Base-by-base conservation (phyloP, 495 filamentous ascomycete genomes). In the Aspergillus ellipticus region DNA sequence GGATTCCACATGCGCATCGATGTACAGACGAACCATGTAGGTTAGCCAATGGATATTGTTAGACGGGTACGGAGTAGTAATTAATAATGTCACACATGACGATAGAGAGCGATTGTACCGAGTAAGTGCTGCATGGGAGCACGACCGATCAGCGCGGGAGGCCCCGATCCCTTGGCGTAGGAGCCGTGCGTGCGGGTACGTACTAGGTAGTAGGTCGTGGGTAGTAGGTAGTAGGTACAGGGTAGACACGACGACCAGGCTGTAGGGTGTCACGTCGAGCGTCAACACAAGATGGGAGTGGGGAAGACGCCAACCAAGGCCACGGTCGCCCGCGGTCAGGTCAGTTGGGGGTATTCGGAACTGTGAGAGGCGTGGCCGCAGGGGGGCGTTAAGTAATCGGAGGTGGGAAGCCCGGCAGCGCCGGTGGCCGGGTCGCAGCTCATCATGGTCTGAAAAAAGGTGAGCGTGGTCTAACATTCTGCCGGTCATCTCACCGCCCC, bases 11-110 rank as follows among this genome's bases (percentile, higher is more conserved):
- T n/a, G 35, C 35, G 21, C 11, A 39, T 20, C 33, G 26, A 51
- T 58, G 51, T 46, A 54, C 33, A 51, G 46, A 39, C n/a, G 43
- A 17, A 13, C 29, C 49, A 19, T 56, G 28, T 39, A 37, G 26
- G 29, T 22, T 47, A 29, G 15, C 22, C 39, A 47, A 19, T 54
- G 50, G 19, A 33, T 49, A 54, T 46, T 42, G 29, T 50, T 58
- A 55, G 51, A 47, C 57, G 6, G n/a, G n/a, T n/a, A n/a, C n/a
- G n/a, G n/a, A n/a, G n/a, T n/a, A 51, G 39, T 61, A 65, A 65
- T 65, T 45, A 56, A 59, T 61, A 65, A 64, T 61, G 49, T 58
- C 41, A 49, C 58, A 57, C 42, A 59, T 54, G 51, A 59, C 51
- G 21, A 49, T 29, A 6, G 20, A 16, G 22, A 48, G 9, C 16